A percentile compares a stretch with the other conserved stretches of the same genome.
Evolutionary conservation across 2,329 filamentous ascomycete species (phyloP).

Genomic region (Colletotrichum horii): DNA sequence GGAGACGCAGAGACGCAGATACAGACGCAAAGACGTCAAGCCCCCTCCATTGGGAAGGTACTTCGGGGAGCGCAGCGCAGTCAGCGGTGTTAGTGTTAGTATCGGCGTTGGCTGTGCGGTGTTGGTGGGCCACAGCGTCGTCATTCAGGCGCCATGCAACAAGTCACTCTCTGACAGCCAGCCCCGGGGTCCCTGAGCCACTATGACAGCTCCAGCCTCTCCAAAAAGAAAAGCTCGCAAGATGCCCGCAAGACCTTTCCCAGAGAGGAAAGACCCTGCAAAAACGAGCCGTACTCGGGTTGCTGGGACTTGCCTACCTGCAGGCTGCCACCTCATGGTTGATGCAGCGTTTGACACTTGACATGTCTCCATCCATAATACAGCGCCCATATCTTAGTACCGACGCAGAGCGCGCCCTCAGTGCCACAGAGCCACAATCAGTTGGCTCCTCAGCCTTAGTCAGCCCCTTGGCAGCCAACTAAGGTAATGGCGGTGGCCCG

Average conservation of each 20-base stretch:
- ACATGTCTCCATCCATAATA: neutral
- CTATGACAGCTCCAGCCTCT: neutral
- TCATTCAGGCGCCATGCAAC: neutral
- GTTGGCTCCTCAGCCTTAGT: neutral
- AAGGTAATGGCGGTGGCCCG: neutral
- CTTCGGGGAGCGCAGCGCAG: neutral
- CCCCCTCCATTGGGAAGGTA: neutral
- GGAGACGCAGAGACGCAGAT: neutral
- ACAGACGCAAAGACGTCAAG: neutral
- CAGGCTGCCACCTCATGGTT: neutral
- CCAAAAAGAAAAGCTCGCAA: neutral
- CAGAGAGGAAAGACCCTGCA: neutral
- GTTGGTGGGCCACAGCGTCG: neutral
- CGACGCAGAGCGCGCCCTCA: neutral
- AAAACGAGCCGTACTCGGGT: neutral
- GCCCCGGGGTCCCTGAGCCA: neutral
- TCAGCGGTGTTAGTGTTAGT: neutral
- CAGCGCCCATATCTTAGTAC: neutral
- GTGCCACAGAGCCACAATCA: neutral
- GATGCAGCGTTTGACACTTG: neutral
- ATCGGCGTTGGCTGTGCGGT: neutral
- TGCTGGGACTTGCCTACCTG: neutral
- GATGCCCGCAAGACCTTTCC: conserved; percentile 2
- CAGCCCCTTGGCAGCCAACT: neutral
- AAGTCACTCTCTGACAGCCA: neutral